Evolutionary conservation across 257 asterid species (phyloP).

Genomic region (Pogostemon cablin): DNA sequence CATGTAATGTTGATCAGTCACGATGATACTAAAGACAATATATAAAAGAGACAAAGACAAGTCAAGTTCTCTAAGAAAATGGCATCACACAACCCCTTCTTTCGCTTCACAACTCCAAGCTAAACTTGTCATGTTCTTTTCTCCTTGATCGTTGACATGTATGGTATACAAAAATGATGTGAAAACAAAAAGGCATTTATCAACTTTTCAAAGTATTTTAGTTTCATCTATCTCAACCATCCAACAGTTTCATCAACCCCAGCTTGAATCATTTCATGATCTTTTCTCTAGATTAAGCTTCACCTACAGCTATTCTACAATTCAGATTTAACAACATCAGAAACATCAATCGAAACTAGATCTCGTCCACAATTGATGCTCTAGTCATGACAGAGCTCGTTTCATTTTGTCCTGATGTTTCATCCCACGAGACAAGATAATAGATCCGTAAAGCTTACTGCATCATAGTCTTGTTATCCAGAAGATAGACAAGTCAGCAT

Average conservation of each 20-base stretch:
- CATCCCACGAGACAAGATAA: neutral
- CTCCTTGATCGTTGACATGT: neutral
- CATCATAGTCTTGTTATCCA: constrained; percentile 17
- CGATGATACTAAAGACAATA: too few relatives aligned
- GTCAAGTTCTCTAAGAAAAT: neutral
- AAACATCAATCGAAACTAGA: too few relatives aligned
- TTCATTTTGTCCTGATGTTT: neutral
- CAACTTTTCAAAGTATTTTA: neutral
- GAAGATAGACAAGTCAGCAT: constrained; percentile 5
- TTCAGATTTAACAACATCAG: neutral
- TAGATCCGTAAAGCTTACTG: neutral
- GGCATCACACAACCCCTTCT: neutral
- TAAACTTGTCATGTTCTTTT: constrained; percentile 1
- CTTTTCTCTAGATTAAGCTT: constrained; percentile 3
- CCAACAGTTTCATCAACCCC: constrained; percentile 5
- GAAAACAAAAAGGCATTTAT: neutral
- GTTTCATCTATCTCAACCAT: neutral
- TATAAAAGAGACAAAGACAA: neutral
- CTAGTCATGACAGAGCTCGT: too few relatives aligned
- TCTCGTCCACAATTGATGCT: too few relatives aligned
- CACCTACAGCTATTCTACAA: neutral
- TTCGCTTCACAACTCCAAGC: neutral
- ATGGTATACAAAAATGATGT: neutral
- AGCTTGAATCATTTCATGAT: constrained; percentile 4
- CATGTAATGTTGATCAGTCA: too few relatives aligned